Evolutionary conservation across 108 stramenopile species (phyloP).

Genomic region (Skeletonema tropicum): DNA sequence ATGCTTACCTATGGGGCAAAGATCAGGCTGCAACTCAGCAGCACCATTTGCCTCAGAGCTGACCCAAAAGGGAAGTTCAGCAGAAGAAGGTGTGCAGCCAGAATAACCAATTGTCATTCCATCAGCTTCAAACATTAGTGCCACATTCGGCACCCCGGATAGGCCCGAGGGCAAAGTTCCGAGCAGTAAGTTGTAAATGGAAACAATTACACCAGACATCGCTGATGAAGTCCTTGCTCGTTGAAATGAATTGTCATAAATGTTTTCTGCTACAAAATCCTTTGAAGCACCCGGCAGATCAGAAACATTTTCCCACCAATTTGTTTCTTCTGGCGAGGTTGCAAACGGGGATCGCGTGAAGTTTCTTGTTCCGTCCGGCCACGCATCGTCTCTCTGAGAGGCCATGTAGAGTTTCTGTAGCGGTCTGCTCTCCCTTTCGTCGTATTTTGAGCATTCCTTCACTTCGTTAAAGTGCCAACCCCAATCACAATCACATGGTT

Average conservation of each 20-base stretch:
- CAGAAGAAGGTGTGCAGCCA: slow-evolving; percentile 46
- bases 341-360: slow-evolving; percentile 28
- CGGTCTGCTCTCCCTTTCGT: slow-evolving; percentile 16
- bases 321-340: slow-evolving; percentile 46
- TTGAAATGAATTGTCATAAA: slow-evolving; percentile 57
- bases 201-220: slow-evolving; percentile 38
- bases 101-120: slow-evolving; percentile 50
- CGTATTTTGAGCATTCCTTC: slow-evolving; percentile 15
- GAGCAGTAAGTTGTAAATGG: slow-evolving; percentile 55
- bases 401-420: slow-evolving; percentile 41
- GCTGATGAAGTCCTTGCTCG: slow-evolving; percentile 53
- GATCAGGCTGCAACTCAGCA: slow-evolving; percentile 36
- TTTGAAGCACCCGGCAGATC: slow-evolving; percentile 42
- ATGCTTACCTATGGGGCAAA: slow-evolving; percentile 61
- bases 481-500: slow-evolving; percentile 59
- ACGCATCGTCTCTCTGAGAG: slow-evolving; percentile 37
- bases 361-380: slow-evolving; percentile 45
- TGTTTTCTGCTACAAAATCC: slow-evolving; percentile 24
- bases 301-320: slow-evolving; percentile 44
- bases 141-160: neutral
- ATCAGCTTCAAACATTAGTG: slow-evolving; percentile 55
- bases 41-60: slow-evolving; percentile 54
- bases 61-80: slow-evolving; percentile 27
- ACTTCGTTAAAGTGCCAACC: slow-evolving; percentile 33
- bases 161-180: neutral